These are phyloP conservation scores for Venturia nashicola DNA, from an alignment of 2,329 filamentous ascomycete species.

Conservation along the genomic window DNA sequence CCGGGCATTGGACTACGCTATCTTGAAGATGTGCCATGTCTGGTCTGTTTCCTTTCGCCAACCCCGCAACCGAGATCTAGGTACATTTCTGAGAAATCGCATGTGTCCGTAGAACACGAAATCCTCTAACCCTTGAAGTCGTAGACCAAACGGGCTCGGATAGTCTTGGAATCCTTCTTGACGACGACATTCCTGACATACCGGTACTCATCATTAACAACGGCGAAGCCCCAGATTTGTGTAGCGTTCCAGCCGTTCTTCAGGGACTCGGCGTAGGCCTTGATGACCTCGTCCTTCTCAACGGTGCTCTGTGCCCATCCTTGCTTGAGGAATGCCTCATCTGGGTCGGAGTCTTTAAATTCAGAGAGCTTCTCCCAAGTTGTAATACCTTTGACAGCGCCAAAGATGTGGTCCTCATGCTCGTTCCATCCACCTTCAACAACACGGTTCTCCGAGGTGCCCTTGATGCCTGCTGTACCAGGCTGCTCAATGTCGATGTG, in stretches of 20 bases:
- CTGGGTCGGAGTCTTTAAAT: slow-evolving; percentile 9
- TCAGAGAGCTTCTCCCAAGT: slow-evolving; percentile 30
- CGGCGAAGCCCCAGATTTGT: slow-evolving; percentile 22
- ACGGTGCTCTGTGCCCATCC: slow-evolving; percentile 11
- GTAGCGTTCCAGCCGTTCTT: slow-evolving; percentile 23
- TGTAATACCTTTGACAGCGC: slow-evolving; percentile 50
- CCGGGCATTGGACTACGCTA: background rate
- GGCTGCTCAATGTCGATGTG: slow-evolving; percentile 64
- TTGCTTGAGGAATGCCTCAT: slow-evolving; percentile 10
- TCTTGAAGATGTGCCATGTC: background rate
- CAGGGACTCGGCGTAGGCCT: slow-evolving; percentile 23
- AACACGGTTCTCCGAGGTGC: slow-evolving; percentile 46
- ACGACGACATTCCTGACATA: slow-evolving; percentile 22
- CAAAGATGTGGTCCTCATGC: slow-evolving; percentile 72
- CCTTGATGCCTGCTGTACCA: slow-evolving; percentile 57
- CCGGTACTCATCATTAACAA: slow-evolving; percentile 19
- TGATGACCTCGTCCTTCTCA: slow-evolving; percentile 19
- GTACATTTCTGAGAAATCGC: background rate
- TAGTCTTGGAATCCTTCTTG: slow-evolving; percentile 20
- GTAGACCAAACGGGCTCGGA: slow-evolving; percentile 22
- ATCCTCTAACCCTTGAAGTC: slow-evolving; percentile 14
- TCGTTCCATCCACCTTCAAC: slow-evolving; percentile 48
- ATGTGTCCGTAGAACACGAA: background rate
- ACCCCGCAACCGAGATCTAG: background rate
- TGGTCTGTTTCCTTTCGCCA: background rate